Evolutionary conservation across 2,329 filamentous ascomycete species (phyloP), one percentile per base, ranked within the genome.

Genomic region (Penicillium oxalicum): DNA sequence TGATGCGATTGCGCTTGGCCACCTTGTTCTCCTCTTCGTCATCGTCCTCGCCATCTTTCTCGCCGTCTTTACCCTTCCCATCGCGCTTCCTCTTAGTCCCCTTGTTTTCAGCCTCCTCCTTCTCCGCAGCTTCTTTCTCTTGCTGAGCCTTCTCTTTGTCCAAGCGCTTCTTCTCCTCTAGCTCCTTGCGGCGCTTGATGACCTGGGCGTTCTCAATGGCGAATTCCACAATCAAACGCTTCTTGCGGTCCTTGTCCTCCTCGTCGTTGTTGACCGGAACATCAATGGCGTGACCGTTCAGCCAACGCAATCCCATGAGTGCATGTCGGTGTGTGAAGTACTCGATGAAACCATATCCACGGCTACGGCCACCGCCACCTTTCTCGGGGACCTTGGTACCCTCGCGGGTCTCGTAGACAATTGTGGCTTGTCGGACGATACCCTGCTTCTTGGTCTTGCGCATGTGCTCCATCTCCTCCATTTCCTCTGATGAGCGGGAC

Each of bases 191-290:
- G 55, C 93, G 79, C 57, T 84, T 80, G n/a, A 98, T 86, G 1
- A 98, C 93, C 63, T 96, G 91, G 1, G 89, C 91, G 61, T 98
- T 98, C 72, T 98, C 93, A 66, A 98, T 95, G 18, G 93, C 90
- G 66, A 98, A 98, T 69, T 98, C 94, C 34, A 91, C 91, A 63
- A 98, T 89, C 44, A 98, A 73, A 9, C 93, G 80, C 70, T 93
- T 91, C 66, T 89, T 91, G 71, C 86, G 88, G 56, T 93, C 90
- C 45, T 79, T 65, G 27, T 60, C 56, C 1, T 67, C 69, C 8
- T 62, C 59, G n/a, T 65, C 53, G 4, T 56, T 55, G 38, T 62
- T 62, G 13, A 59, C 58, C 11, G 67, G 63, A 11, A 61, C 57
- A 34, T 68, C 77, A 35, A 84, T 71, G 7, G 76, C 73, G 56